Evolutionary conservation across 139 green algal genomes (phyloP), one percentile per base, ranked within the genome.

Genomic region (Raphidocelis subcapitata): DNA sequence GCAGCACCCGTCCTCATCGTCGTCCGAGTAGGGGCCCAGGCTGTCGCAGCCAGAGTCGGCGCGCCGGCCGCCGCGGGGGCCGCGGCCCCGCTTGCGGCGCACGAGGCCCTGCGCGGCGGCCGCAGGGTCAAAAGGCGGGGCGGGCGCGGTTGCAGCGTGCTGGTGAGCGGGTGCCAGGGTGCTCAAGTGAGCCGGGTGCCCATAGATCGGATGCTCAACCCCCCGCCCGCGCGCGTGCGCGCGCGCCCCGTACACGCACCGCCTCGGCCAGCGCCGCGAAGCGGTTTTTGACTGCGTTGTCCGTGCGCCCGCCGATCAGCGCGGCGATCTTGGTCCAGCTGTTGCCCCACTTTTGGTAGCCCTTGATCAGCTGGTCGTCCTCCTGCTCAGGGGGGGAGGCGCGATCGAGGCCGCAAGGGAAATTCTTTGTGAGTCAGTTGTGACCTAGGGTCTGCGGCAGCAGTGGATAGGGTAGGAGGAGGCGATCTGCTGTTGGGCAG

Each of bases 321-420:
- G 81, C 81, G 10, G 90, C 86, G 54, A 95, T 95, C 26, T 83
- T 70, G 1, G 90, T 90, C 90, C 90, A 95, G 35, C 84, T 86
- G 79, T 93, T 93, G 57, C 88, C 88, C 31, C 83, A 76, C 3
- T 67, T 55, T 15, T 33, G 36, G 69, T 92, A 83, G 46, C 78
- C 80, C 16, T 87, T 78, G 46, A 90, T 62, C 56, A 91, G 64
- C 32, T 83, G 74, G 3, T 56, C 64, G 63, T 91, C 85, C 65
- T 91, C 85, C 85, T 91, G 79, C 31, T 44, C 20, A 64, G 12
- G 28, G 2, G 15, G 41, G 37, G 23, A 26, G 16, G 35, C 14
- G 61, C 36, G 20, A 47, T 21, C 8, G 29, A 8, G 24, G 8
- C n/a, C 44, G 24, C 16, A 24, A 31, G 62, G 62, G 24, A n/a